Percentiles rank a stretch among this genome's conserved stretches.
Conservation (phyloP, 78 protist genomes). For the Fonticula alba region DNA sequence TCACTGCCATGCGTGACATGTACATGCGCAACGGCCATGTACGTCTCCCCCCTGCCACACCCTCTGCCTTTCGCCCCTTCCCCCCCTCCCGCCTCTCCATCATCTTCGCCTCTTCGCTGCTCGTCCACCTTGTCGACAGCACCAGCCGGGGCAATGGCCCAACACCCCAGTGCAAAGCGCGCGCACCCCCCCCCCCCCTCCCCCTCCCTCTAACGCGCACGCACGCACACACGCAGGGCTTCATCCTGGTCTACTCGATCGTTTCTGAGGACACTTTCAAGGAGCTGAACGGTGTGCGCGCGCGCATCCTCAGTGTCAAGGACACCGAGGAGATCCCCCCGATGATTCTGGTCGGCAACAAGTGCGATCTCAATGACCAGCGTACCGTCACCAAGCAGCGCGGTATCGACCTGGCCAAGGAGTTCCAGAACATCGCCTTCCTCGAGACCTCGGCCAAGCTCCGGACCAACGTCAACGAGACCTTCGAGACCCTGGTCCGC, state of each 20-base stretch:
- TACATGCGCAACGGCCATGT: constrained; percentile 56
- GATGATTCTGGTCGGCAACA: constrained; percentile 25
- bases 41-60: too few species aligned
- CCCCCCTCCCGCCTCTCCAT: too few species aligned
- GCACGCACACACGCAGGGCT: too few species aligned
- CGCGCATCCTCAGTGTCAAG: constrained; percentile 44
- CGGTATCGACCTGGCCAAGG: not conserved
- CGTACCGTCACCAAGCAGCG: not conserved
- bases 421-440: not conserved
- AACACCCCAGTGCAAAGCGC: too few species aligned
- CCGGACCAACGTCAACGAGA: constrained; percentile 13
- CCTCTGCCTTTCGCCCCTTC: too few species aligned
- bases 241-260: constrained; percentile 59
- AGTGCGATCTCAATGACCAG: constrained; percentile 13
- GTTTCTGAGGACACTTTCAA: constrained; percentile 36
- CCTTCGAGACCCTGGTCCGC: constrained; percentile 15
- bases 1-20: constrained; percentile 59
- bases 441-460: constrained; percentile 8
- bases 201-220: too few species aligned
- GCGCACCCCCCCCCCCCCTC: too few species aligned
- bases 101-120: too few species aligned
- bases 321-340: constrained; percentile 31
- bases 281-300: constrained; percentile 38
- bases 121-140: too few species aligned
- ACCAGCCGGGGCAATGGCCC: too few species aligned